Conservation (phyloP, 768 basidiomycete species). For the Amanita brunnescens region DNA sequence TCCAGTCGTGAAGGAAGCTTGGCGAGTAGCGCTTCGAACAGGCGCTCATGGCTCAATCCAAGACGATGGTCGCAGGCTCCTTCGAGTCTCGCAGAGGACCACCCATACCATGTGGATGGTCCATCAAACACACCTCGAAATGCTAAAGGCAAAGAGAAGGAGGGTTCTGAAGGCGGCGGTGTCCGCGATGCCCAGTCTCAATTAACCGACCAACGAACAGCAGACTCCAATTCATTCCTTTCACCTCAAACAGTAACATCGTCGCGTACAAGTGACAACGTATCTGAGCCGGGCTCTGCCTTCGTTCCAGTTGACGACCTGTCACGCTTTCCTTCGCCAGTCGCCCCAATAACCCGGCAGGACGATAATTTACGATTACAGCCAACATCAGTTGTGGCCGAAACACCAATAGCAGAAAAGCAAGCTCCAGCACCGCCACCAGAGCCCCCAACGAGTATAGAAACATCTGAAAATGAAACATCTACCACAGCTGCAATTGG, state of each 20-base stretch:
- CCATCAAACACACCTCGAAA: neutral
- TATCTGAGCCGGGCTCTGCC: neutral
- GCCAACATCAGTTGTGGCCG: neutral
- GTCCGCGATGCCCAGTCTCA: slow-evolving; percentile 1
- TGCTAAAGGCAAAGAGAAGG: slow-evolving; percentile 25
- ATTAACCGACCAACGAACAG: slow-evolving; percentile 7
- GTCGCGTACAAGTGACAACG: neutral
- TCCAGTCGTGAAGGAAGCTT: slow-evolving; percentile 6
- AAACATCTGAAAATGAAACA: neutral
- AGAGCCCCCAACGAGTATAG: neutral
- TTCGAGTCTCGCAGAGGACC: slow-evolving; percentile 11
- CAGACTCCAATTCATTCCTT: slow-evolving; percentile 2
- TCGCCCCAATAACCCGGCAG: neutral
- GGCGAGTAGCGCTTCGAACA: slow-evolving; percentile 6
- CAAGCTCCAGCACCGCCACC: neutral
- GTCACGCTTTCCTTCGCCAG: neutral
- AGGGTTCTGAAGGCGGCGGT: slow-evolving; percentile 6
- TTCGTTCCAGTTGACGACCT: neutral
- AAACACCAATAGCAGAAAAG: slow-evolving; percentile 6
- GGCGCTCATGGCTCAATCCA: slow-evolving; percentile 20
- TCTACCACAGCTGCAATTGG: neutral
- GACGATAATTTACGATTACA: neutral
- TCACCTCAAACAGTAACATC: neutral
- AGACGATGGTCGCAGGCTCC: slow-evolving; percentile 25
- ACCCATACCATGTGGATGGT: neutral